A percentile compares a stretch with the other conserved stretches of the same genome.
These are phyloP conservation scores for Gossypium bickii DNA, from an alignment of 345 rosid species.

Conservation along the genomic window DNA sequence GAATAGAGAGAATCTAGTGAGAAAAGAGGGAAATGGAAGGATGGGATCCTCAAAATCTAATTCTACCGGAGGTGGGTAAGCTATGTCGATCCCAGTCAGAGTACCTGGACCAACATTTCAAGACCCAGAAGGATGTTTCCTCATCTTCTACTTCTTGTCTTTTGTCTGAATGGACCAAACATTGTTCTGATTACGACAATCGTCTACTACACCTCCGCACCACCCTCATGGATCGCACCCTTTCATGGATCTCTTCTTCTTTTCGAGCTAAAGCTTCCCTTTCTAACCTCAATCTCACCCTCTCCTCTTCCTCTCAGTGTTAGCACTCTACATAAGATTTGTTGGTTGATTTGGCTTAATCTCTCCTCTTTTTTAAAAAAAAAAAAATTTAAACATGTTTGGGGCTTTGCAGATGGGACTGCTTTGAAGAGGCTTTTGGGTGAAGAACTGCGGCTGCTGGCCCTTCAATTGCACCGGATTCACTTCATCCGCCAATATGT, in stretches of 20 bases:
- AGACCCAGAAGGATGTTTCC: conserved; percentile 37
- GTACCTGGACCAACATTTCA: conserved; percentile 44
- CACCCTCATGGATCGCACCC: conserved; percentile 38
- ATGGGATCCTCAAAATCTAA: conserved; percentile 5
- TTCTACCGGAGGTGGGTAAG: conserved; percentile 34
- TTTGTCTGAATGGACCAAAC: conserved; percentile 28
- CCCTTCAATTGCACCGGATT: conserved; percentile 41
- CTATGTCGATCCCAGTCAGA: conserved; percentile 25
- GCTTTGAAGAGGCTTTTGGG: conserved; percentile 28
- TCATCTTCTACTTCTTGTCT: conserved; percentile 30
- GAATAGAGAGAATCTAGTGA: background rate
- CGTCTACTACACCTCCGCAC: conserved; percentile 37
- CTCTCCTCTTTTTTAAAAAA: too few species aligned
- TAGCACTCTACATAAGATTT: background rate
- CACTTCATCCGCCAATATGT: conserved; percentile 39
- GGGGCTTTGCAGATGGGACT: conserved; percentile 35
- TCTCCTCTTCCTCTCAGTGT: conserved; percentile 31
- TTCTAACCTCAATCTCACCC: conserved; percentile 31
- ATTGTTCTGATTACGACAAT: conserved; percentile 32
- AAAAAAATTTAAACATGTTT: background rate
- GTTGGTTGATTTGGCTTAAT: background rate
- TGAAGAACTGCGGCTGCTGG: conserved; percentile 42
- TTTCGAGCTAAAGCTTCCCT: conserved; percentile 40
- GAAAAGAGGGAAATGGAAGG: background rate
- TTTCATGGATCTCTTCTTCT: conserved; percentile 69